phyloP scores from a whole-genome alignment of 2,329 filamentous ascomycete species.

The Ascochyta lentis region DNA sequence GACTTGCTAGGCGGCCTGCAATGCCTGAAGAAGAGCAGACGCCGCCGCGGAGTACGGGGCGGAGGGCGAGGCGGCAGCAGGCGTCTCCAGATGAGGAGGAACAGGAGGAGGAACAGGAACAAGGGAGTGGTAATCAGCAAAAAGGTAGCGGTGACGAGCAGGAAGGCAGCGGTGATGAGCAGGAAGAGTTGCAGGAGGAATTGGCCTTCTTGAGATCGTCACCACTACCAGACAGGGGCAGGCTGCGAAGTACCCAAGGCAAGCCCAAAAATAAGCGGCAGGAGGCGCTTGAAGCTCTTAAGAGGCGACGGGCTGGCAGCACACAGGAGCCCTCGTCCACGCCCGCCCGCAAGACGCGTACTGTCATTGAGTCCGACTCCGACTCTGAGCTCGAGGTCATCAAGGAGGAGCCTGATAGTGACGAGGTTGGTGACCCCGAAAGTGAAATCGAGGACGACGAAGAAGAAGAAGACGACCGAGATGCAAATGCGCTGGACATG shows the following conservation, averaged over 20 bases:
- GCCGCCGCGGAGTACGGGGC: constrained; percentile 6
- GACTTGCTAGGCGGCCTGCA: constrained; percentile 2
- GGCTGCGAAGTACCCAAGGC: constrained; percentile 32
- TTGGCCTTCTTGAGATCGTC: constrained; percentile 52
- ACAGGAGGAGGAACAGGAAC: constrained; percentile 52
- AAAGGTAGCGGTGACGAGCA: not conserved
- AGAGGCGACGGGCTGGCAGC: constrained; percentile 48
- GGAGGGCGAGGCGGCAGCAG: constrained; percentile 36
- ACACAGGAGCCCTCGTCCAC: constrained; percentile 35
- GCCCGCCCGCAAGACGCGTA: constrained; percentile 29
- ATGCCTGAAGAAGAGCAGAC: constrained; percentile 12
- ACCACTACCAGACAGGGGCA: constrained; percentile 34
- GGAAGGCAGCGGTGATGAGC: constrained; percentile 22
- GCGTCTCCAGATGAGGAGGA: constrained; percentile 20
- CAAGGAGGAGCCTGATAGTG: constrained; percentile 39
- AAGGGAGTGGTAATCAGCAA: constrained; percentile 20
- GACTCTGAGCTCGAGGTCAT: constrained; percentile 42
- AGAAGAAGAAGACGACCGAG: constrained; percentile 30
- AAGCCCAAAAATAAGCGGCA: constrained; percentile 47
- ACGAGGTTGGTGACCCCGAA: constrained; percentile 20
- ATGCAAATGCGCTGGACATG: constrained; percentile 48
- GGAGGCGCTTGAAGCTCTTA: constrained; percentile 53
- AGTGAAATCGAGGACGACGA: constrained; percentile 38
- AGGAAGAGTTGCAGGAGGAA: constrained; percentile 55
- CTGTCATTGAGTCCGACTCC: constrained; percentile 34